phyloP scores from a whole-genome alignment of 441 rosid genomes.

The Macaranga tanarius region DNA sequence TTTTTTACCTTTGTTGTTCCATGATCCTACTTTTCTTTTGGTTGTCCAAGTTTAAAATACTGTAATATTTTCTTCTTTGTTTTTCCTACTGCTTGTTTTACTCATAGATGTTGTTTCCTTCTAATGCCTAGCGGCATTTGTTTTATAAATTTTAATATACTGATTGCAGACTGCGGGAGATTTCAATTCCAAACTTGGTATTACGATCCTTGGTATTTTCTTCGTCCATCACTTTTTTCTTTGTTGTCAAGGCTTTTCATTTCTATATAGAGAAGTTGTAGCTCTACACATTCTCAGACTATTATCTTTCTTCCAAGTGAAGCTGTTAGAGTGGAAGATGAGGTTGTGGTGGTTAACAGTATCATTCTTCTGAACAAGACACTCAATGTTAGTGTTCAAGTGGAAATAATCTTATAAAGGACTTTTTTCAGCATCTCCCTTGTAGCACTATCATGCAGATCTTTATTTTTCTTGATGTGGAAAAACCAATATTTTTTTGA shows the following conservation, averaged over 20 bases:
- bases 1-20: neutral
- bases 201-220: slow-evolving; percentile 84
- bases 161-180: slow-evolving; percentile 72
- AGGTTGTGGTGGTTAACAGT: slow-evolving; percentile 79
- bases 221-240: neutral
- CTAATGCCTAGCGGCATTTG: neutral
- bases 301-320: slow-evolving; percentile 54
- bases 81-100: neutral
- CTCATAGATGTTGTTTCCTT: neutral
- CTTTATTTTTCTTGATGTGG: neutral
- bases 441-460: neutral
- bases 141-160: slow-evolving; percentile 18
- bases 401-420: slow-evolving; percentile 68
- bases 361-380: slow-evolving; percentile 92
- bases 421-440: neutral
- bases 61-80: neutral
- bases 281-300: slow-evolving; percentile 9
- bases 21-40: neutral
- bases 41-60: neutral
- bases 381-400: slow-evolving; percentile 81
- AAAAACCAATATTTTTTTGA: slow-evolving; percentile 3
- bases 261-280: neutral
- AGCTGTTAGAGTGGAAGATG: slow-evolving; percentile 83
- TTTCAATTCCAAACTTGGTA: slow-evolving; percentile 76
- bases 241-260: neutral